Conservation (phyloP, 2,329 filamentous ascomycete genomes). For the Teratosphaeria gauchensis region DNA sequence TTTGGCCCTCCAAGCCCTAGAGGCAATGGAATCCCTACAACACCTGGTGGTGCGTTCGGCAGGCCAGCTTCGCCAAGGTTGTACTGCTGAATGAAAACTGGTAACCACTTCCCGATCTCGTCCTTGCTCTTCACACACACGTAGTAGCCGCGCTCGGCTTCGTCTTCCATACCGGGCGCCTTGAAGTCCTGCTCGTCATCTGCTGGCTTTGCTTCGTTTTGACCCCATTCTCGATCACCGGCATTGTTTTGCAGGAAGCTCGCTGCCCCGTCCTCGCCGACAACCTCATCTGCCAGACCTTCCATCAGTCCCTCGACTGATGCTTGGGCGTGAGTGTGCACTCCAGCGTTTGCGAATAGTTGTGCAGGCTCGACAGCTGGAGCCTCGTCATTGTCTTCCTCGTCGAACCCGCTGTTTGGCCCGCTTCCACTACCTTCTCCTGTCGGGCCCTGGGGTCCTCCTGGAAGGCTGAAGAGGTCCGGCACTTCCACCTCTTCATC, state of each 20-base stretch:
- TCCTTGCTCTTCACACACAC: conserved; percentile 9
- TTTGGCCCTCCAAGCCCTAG: not conserved
- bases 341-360: not conserved
- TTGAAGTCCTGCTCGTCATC: conserved; percentile 1
- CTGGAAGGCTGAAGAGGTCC: not conserved
- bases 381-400: not conserved
- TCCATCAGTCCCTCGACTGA: not conserved
- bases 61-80: conserved; percentile 8
- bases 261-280: not conserved
- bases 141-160: conserved; percentile 13
- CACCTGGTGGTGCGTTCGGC: not conserved
- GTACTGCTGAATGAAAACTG: conserved; percentile 16
- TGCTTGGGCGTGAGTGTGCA: not conserved
- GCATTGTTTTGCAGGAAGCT: not conserved
- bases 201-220: not conserved
- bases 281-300: not conserved
- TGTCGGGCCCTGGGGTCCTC: not conserved
- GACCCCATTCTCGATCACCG: not conserved
- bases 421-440: not conserved
- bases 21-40: not conserved
- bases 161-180: conserved; percentile 1
- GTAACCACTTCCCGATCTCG: conserved; percentile 10
- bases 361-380: not conserved
- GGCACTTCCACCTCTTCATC: not conserved
- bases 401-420: not conserved